Evolutionary conservation across 1,139 yeast species (phyloP).

Genomic region (Hansenula lynferdii): DNA sequence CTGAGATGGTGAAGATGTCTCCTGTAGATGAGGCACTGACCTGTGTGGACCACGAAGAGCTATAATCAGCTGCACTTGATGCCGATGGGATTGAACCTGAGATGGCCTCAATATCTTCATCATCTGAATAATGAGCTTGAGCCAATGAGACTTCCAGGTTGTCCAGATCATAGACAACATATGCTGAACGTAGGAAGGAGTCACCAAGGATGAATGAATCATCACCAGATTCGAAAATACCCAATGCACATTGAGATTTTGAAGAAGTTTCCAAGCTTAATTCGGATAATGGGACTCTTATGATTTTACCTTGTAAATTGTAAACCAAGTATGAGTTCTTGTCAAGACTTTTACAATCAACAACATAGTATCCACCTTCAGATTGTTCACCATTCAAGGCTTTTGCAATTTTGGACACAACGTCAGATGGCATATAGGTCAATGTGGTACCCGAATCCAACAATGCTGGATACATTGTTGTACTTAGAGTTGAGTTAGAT

Average conservation of each 20-base stretch:
- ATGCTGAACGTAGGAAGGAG: slow-evolving; percentile 62
- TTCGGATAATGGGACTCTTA: no score
- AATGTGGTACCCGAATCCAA: slow-evolving; percentile 70
- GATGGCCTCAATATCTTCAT: slow-evolving; percentile 38
- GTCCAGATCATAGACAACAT: slow-evolving; percentile 72
- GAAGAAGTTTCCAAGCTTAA: no score
- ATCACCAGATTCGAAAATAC: slow-evolving; percentile 24
- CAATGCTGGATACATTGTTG: slow-evolving; percentile 36
- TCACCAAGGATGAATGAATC: slow-evolving; percentile 53
- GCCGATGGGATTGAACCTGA: slow-evolving; percentile 40
- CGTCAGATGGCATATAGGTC: slow-evolving; percentile 43
- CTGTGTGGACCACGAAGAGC: slow-evolving; percentile 16
- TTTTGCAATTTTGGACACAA: slow-evolving; percentile 35
- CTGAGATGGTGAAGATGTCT: no score
- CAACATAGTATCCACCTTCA: slow-evolving; percentile 14
- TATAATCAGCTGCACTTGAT: slow-evolving; percentile 31
- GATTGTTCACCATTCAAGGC: slow-evolving; percentile 34
- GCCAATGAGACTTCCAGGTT: slow-evolving; percentile 60
- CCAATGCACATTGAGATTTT: slow-evolving; percentile 25
- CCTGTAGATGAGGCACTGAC: no score
- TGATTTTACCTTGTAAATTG: slow-evolving; percentile 46
- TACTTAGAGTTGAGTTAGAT: slow-evolving; percentile 24
- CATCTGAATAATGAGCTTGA: slow-evolving; percentile 35
- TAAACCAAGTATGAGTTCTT: slow-evolving; percentile 20
- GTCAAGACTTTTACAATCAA: no score